These are phyloP conservation scores for Collybia mongolica DNA, from an alignment of 768 basidiomycete genomes.

Conservation along the genomic window DNA sequence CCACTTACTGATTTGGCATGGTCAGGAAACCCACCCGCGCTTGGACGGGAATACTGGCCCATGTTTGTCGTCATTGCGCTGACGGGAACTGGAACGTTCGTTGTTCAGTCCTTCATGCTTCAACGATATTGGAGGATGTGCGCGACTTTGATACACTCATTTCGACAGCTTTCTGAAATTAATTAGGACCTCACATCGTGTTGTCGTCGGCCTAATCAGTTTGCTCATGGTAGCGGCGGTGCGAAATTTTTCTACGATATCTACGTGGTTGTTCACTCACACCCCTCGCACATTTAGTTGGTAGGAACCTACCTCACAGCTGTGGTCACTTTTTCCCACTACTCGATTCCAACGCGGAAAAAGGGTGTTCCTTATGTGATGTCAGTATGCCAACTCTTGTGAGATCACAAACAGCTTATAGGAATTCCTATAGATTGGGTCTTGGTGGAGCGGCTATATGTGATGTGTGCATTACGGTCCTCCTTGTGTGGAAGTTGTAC, in stretches of 20 bases:
- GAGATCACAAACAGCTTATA: not conserved
- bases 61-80: not conserved
- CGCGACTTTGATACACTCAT: not conserved
- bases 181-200: not conserved
- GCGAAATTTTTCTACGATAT: not conserved
- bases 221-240: not conserved
- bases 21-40: not conserved
- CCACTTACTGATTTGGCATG: not conserved
- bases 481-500: conserved; percentile 1
- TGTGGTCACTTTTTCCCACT: not conserved
- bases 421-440: not conserved
- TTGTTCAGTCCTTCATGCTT: not conserved
- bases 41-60: not conserved
- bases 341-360: not conserved
- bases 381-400: not conserved
- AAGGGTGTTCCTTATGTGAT: not conserved
- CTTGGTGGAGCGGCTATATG: not conserved
- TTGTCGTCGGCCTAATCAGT: not conserved
- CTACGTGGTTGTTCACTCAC: not conserved
- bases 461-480: not conserved
- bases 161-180: not conserved
- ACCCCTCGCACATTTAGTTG: not conserved
- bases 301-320: not conserved
- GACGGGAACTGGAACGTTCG: not conserved
- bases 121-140: conserved; percentile 2